Base-by-base conservation (phyloP, 1,139 yeast species). In the Debaryomycetaceae sp. region DNA sequence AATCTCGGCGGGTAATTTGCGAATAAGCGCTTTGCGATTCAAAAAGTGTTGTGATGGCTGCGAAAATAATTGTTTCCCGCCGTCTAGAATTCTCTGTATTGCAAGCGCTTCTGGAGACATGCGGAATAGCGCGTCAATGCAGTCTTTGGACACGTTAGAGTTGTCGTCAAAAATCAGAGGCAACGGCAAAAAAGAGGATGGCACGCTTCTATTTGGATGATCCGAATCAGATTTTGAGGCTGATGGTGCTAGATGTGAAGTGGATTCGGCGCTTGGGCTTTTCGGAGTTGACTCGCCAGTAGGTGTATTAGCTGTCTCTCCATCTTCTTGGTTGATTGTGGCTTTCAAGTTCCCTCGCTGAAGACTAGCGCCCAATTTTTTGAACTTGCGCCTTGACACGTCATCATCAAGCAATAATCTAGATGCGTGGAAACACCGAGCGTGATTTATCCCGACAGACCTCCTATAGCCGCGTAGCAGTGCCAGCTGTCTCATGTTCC, bases 51-150 rank as follows among this genome's bases (percentile, higher is more conserved):
- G 55, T 5, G 62, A 50, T 5, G 53, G 50, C 32, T 54, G 52
- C 12, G 61, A 45, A 29, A 54, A 49, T 32, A 61, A 53, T 33
- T 56, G 65, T 27, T 47, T 38, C 6, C 61, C 62, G 26, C 55
- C 51, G 36, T 62, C 68, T 22, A 62, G 41, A 33, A 55, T 57
- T 32, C 51, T 46, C 37, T 64, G 69, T 24, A 60, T 50, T 29
- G 44, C 36, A 18, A 63, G 40, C 34, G 63, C 68, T 19, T 60
- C 55, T 7, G 47, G 43, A n/a, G 62, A 46, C 69, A 63, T 61
- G 34, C 48, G 56, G 7, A 59, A 52, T n/a, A 58, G 39, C 29
- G 51, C 49, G 16, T 58, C 62, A 31, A 51, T 58, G 6, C 44
- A 29, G 23, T 32, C 32, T 30, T 37, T 25, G 22, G 34, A 31